Evolutionary conservation across 345 rosid species (phyloP), one percentile per base, ranked within the genome.

Genomic region (Eucalyptus virginea): DNA sequence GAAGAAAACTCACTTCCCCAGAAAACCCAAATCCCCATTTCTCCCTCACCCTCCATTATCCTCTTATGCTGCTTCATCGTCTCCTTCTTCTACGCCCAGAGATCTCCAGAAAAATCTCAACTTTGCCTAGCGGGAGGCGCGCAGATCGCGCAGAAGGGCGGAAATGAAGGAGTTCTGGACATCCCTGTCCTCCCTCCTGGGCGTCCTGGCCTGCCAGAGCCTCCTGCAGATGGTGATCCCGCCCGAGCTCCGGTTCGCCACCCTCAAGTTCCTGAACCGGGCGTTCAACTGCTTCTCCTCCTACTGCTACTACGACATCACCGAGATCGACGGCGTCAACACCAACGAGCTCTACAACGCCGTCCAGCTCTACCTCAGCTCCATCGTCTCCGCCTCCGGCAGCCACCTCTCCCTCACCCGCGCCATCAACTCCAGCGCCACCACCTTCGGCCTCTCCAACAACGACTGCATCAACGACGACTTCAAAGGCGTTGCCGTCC

Each of bases 341-440:
- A 97, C 99, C 91, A 97, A 98, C 96, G 98, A 98, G 86, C 99
- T 98, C 90, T 98, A 98, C 94, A 94, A 94, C 97, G 99, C 99
- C n/a, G 98, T 96, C 89, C 99, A 98, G 93, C 97, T 98, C 52
- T 98, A 98, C 93, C 90, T 98, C 2, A 95, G 98, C 94, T 94
- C 97, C 58, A 95, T 95, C 37, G 94, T 94, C 44, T 96, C 98
- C 60, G 89, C 94, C 92, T 91, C 95, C 87, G 97, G 97, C 8
- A 95, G 94, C 97, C 99, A 97, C 50, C 69, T 96, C 69, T 95
- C 96, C 91, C 98, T 98, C 89, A 96, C 99, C 10, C 96, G 99
- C 32, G 95, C 98, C 65, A 91, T 96, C 88, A 98, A 98, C 93
- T 96, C 99, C 8, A 94, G 95, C 89, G 97, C 97, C 92, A 93